A percentile compares a stretch with the other conserved stretches of the same genome.
Evolutionary conservation across 1,284 basidiomycete species (phyloP).

Genomic region (Gomphus bonarii): DNA sequence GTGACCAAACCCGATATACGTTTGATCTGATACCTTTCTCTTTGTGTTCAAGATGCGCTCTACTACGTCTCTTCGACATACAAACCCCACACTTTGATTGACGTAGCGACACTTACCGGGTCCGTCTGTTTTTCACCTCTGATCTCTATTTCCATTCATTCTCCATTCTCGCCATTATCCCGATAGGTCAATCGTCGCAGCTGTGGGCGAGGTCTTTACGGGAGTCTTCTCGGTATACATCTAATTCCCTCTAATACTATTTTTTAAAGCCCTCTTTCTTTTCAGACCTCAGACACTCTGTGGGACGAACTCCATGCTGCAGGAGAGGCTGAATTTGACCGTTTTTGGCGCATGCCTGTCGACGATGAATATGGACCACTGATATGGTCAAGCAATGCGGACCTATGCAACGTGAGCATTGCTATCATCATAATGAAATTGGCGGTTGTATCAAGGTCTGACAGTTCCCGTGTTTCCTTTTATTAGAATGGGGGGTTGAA

Average conservation of each 20-base stretch:
- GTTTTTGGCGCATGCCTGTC: conserved; percentile 80
- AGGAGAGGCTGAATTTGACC: conserved; percentile 66
- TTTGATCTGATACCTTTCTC: background rate
- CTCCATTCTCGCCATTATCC: conserved; percentile 36
- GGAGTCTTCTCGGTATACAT: conserved; percentile 65
- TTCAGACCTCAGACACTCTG: conserved; percentile 59
- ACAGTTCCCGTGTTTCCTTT: background rate
- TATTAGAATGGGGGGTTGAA: conserved; percentile 56
- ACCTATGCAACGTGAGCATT: conserved; percentile 66
- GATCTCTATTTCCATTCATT: background rate
- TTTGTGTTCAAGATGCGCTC: conserved; percentile 53
- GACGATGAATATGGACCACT: conserved; percentile 72
- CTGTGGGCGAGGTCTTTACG: conserved; percentile 66
- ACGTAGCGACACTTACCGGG: conserved; percentile 75
- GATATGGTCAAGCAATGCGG: conserved; percentile 71
- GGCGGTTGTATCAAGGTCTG: background rate
- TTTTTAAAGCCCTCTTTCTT: background rate
- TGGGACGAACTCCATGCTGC: conserved; percentile 67
- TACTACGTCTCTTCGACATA: conserved; percentile 75
- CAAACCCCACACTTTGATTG: conserved; percentile 76
- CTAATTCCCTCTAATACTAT: background rate
- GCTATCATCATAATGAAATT: background rate
- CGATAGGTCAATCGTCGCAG: conserved; percentile 59
- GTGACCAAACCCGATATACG: too few relatives aligned
- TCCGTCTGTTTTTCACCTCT: conserved; percentile 14